Base-by-base conservation (phyloP, 345 rosid species). In the Balakata baccata region DNA sequence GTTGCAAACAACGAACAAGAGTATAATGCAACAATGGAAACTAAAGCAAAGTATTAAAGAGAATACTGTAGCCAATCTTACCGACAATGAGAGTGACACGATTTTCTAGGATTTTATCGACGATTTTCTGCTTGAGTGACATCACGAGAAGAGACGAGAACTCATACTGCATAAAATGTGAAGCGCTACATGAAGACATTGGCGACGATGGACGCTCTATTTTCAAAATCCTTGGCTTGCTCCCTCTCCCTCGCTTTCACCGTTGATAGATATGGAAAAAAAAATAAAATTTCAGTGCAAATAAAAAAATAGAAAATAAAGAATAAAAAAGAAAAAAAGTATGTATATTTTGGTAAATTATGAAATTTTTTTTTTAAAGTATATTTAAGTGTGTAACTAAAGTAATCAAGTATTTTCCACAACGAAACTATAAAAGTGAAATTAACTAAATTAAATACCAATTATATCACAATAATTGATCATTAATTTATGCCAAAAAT, bases 31-130 rank as follows among this genome's bases (percentile, higher is more conserved):
- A 2, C 22, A 1, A 25, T 25, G 12, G 22, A 58, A 64, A 54
- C 39, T 12, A 12, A 7, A 56, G 57, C 43, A 64, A 41, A 57
- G 56, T 47, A 51, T 62, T 20, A 34, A 13, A 11, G 23, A 46
- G 20, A 58, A 61, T 84, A 92, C 97, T 97, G 85, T 96, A 94
- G 70, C 98, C 98, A n/a, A 97, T 87, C 37, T 92, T 97, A 70
- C 97, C 98, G 75, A 94, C 88, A 69, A 92, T 90, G 73, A 94
- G 93, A 78, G 98, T 94, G 81, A 94, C 98, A 78, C 97, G 97
- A 89, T 92, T 94, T 76, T 88, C 88, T 72, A 77, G 69, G 73
- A 92, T 84, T 83, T 94, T 94, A 50, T 92, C 97, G 73, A 92
- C 85, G 77, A 94, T 92, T 74, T 77, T 92, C 78, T 71, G 79